A percentile compares a stretch with the other conserved stretches of the same genome.
Evolutionary conservation across 2,329 filamentous ascomycete genomes (phyloP).

Genomic region (Apiospora aurea): DNA sequence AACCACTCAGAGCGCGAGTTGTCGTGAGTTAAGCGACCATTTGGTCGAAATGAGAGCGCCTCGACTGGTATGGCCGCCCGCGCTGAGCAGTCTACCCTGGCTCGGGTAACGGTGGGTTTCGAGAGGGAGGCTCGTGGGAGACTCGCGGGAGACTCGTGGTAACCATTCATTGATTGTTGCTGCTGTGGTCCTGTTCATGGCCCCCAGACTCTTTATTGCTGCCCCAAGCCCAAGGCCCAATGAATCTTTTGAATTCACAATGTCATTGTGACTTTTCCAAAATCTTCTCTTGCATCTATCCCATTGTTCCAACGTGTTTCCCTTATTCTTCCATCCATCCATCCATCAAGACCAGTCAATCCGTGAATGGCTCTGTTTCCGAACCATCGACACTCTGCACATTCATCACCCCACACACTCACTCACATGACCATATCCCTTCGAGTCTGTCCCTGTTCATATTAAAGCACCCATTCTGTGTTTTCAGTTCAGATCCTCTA

Average conservation of each 20-base stretch:
- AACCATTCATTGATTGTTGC: constrained; percentile 28
- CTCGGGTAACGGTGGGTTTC: constrained; percentile 8
- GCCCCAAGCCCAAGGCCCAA: constrained; percentile 24
- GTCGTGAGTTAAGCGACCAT: constrained; percentile 26
- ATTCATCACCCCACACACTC: not conserved
- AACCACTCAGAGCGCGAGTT: constrained; percentile 36
- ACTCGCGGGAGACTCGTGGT: constrained; percentile 13
- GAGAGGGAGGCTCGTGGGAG: constrained; percentile 16
- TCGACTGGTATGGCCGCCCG: not conserved
- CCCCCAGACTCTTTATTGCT: constrained; percentile 30
- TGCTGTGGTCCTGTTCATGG: not conserved
- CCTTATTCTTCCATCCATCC: constrained; percentile 32
- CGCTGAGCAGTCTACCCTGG: not conserved
- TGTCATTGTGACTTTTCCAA: constrained; percentile 23
- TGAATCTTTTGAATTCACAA: constrained; percentile 30
- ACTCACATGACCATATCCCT: constrained; percentile 10
- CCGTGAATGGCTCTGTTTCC: constrained; percentile 1
- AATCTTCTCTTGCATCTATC: constrained; percentile 25
- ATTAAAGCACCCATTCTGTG: not conserved
- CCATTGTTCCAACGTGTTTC: constrained; percentile 33
- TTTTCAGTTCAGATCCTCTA: constrained; percentile 19
- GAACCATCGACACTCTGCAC: not conserved
- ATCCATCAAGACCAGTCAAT: not conserved
- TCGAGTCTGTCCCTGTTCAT: constrained; percentile 23
- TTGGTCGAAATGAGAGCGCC: constrained; percentile 28